Evolutionary conservation across 2,329 filamentous ascomycete genomes (phyloP).

Genomic region (Hypoxylon sp.): DNA sequence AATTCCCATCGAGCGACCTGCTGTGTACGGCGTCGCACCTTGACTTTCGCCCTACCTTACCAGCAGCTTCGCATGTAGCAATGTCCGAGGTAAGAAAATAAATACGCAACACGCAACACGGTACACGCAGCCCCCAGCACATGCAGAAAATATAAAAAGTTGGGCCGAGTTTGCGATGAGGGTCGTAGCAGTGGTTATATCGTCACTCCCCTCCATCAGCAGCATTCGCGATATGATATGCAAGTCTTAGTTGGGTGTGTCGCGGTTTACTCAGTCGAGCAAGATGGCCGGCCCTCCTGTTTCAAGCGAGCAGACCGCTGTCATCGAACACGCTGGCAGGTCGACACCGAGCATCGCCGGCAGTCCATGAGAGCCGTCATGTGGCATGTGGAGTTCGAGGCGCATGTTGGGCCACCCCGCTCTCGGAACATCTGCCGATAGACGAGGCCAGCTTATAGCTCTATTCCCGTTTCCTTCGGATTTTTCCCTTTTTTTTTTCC

Average conservation of each 20-base stretch:
- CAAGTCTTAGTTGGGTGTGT: slow-evolving; percentile 28
- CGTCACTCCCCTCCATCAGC: slow-evolving; percentile 40
- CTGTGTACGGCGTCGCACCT: slow-evolving; percentile 20
- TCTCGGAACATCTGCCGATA: slow-evolving; percentile 37
- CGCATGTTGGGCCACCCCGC: slow-evolving; percentile 28
- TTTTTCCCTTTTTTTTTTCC: slow-evolving; percentile 8
- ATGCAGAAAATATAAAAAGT: slow-evolving; percentile 28
- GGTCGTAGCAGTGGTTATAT: slow-evolving; percentile 30
- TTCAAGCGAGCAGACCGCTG: slow-evolving; percentile 38
- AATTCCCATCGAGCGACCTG: slow-evolving; percentile 24
- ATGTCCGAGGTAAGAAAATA: too few relatives aligned
- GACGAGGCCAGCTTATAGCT: slow-evolving; percentile 16
- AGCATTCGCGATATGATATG: slow-evolving; percentile 30
- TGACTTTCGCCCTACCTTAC: slow-evolving; percentile 13
- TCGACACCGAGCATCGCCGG: slow-evolving; percentile 29
- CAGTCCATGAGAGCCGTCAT: slow-evolving; percentile 27
- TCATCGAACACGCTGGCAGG: slow-evolving; percentile 34
- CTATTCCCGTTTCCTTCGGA: slow-evolving; percentile 17
- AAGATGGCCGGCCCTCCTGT: slow-evolving; percentile 31
- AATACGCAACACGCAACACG: slow-evolving; percentile 4
- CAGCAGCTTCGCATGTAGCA: too few relatives aligned
- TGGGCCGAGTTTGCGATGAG: slow-evolving; percentile 29
- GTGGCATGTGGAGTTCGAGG: slow-evolving; percentile 34
- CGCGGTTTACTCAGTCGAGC: slow-evolving; percentile 31
- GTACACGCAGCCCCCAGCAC: slow-evolving; percentile 14